Conservation (phyloP, 768 basidiomycete genomes). For the Rhizopogon roseolus region DNA sequence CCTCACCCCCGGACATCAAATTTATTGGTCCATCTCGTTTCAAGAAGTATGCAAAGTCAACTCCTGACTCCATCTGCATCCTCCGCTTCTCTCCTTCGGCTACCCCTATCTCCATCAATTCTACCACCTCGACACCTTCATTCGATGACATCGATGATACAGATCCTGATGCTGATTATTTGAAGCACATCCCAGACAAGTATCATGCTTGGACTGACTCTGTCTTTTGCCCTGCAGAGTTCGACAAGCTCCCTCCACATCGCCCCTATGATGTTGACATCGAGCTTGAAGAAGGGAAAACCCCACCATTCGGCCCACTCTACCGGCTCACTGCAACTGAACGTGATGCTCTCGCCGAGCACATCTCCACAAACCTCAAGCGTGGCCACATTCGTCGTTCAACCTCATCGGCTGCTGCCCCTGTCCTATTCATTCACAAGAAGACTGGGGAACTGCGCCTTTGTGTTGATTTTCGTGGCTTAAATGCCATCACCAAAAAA, state of each 20-base stretch:
- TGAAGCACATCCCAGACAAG: constrained; percentile 19
- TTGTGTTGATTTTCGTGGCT: constrained; percentile 27
- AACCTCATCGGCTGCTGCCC: constrained; percentile 25
- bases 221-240: constrained; percentile 21
- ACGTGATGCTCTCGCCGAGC: constrained; percentile 27
- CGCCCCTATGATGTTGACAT: constrained; percentile 32
- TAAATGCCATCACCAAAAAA: constrained; percentile 32
- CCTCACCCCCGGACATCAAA: not conserved
- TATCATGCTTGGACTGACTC: constrained; percentile 22
- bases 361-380: constrained; percentile 29
- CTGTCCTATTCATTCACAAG: constrained; percentile 29
- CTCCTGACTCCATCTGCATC: not conserved
- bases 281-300: constrained; percentile 23
- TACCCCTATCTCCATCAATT: not conserved
- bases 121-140: not conserved
- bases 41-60: not conserved
- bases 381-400: constrained; percentile 14
- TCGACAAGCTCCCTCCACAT: constrained; percentile 25
- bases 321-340: constrained; percentile 31
- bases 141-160: not conserved
- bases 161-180: not conserved
- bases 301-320: constrained; percentile 24
- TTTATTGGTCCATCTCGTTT: not conserved
- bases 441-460: constrained; percentile 25
- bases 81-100: not conserved